Base-by-base conservation (phyloP, 1,284 basidiomycete species). In the Boletellus sp. region DNA sequence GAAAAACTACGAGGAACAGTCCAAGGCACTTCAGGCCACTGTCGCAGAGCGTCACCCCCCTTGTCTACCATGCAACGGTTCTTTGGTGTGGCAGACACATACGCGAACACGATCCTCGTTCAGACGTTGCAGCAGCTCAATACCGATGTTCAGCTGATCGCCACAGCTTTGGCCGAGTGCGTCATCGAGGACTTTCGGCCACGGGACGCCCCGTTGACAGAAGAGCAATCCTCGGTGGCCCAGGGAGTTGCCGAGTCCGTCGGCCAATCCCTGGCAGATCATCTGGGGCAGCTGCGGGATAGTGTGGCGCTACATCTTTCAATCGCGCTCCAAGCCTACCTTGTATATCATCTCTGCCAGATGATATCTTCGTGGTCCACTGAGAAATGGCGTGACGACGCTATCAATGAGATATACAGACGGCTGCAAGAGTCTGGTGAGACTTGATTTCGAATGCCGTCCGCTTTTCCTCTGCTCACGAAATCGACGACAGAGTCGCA, bases 341-440 rank as follows among this genome's bases (percentile, higher is more conserved):
- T 54, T 19, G 35, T 40, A 4, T 16, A 43, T 16, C 41, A 42
- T 9, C 20, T 54, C 0, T 9, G 14, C 9, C 23, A 14, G 11
- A 22, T 53, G 21, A 40, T 56, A 9, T 42, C 45, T 2, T 53
- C 53, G 16, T 54, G 53, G 53, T 45, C 53, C 22, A 27, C 20
- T 20, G n/a, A 53, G 13, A 16, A 39, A 20, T 53, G 14, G 3
- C 26, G 32, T 29, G 41, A 40, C 8, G 14, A 42, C 0, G 41
- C 42, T 5, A 43, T 49, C 23, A 26, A 26, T 5, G 13, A 27
- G 20, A 53, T 42, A 9, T 56, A 53, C 26, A 27, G 38, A 16
- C 17, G 20, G 6, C 20, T 52, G 20, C 48, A 48, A 5, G 20
- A 40, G n/a, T 14, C 14, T 16, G 53, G 52, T 43, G n/a, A 22